Base-by-base conservation (phyloP, 2,329 filamentous ascomycete species). In the Botrytis hyacinthi region DNA sequence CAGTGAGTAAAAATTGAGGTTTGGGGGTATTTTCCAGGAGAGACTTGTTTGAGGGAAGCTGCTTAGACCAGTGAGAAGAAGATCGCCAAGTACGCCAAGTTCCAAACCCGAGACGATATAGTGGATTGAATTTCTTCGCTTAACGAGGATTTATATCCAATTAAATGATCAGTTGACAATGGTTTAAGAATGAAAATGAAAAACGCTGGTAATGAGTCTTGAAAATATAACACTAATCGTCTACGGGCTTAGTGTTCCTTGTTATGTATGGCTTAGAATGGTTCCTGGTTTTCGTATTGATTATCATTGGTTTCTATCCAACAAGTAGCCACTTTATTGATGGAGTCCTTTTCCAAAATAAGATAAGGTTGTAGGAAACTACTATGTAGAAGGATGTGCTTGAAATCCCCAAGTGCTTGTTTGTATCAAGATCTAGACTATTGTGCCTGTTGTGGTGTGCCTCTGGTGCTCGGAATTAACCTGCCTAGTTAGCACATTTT, bases 11-110 rank as follows among this genome's bases (percentile, higher is more conserved):
- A 40, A 42, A 40, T 62, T 62, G 37, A 40, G 65, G 35, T 29
- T 42, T 68, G 26, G 35, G 48, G 66, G 48, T 42, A 54, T 54
- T 68, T 68, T 68, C 66, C 66, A 68, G 66, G 66, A 68, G 62
- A 66, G 26, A 51, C n/a, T 35, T 66, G 65, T 67, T 67, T 67
- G 46, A 40, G 46, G 37, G 46, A 67, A 67, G 66, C 48, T 57
- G 48, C 35, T 68, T 42, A 57, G 37, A 37, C 48, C n/a, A 68
- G 66, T 57, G 32, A 48, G 48, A 57, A 57, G 66, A 57, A 68
- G 66, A 68, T 67, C 46, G 46, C 16, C 65, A 67, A 68, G 48
- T 42, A 68, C 10, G 37, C 48, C 48, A 68, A 68, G 66, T 68
- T 32, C 66, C 35, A 57, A 32, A 42, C 57, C 66, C 66, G 66